These are phyloP conservation scores for Oidium heveae DNA, from an alignment of 2,329 filamentous ascomycete species.

Conservation along the genomic window DNA sequence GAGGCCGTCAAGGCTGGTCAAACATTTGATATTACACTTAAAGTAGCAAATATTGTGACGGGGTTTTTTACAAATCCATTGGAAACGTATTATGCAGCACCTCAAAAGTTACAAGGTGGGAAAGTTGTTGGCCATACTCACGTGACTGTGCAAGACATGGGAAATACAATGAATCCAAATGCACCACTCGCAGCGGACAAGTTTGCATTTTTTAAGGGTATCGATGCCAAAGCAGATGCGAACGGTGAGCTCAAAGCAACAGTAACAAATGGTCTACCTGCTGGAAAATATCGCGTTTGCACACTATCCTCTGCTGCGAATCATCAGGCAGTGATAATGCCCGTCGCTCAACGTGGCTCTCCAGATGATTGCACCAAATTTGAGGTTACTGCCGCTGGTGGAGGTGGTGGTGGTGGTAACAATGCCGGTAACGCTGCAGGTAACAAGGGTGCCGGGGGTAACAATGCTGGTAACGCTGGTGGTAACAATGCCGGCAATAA, in stretches of 20 bases:
- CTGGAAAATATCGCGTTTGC: conserved; percentile 20
- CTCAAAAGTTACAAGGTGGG: conserved; percentile 14
- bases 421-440: conserved; percentile 1
- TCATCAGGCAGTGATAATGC: conserved; percentile 20
- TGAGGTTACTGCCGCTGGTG: conserved; percentile 11
- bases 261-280: conserved; percentile 17
- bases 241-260: conserved; percentile 16
- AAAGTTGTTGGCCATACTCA: conserved; percentile 17
- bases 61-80: conserved; percentile 17
- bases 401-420: neutral
- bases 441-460: conserved; percentile 3
- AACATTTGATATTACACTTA: conserved; percentile 13
- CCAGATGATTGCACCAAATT: conserved; percentile 22
- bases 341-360: conserved; percentile 20
- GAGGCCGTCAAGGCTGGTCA: conserved; percentile 1
- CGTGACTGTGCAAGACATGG: conserved; percentile 17
- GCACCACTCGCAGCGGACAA: conserved; percentile 11
- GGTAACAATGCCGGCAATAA: neutral
- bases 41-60: conserved; percentile 14
- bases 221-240: conserved; percentile 17
- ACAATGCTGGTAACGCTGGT: neutral
- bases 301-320: conserved; percentile 19
- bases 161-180: conserved; percentile 12
- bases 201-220: conserved; percentile 19
- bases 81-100: conserved; percentile 17